Evolutionary conservation across 768 basidiomycete genomes (phyloP), one percentile per base, ranked within the genome.

Genomic region (Trametes elegans): DNA sequence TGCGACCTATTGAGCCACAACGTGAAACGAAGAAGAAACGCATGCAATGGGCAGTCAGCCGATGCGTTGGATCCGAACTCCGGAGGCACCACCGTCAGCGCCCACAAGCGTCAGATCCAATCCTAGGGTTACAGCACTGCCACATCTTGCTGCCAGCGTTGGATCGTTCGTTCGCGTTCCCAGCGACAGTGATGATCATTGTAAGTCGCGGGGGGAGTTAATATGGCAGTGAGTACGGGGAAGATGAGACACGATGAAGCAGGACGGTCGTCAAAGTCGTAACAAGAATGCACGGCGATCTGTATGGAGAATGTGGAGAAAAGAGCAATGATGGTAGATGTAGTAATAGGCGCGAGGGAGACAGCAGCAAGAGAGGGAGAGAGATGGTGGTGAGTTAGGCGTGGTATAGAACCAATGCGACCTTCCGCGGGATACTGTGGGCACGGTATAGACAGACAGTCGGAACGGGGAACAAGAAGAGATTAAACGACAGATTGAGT

Each of bases 251-350:
- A 47, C 27, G 31, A 26, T 35, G 31, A 48, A 43, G 13, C 24
- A 34, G 43, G 47, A 38, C 47, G 45, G 54, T 55, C 54, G 47
- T 55, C n/a, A 55, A 55, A 36, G 54, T 55, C 54, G 41, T 55
- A 55, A 55, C 39, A 23, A 26, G 39, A 26, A 28, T 55, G 39
- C 26, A 55, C 44, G 45, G 46, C 7, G 21, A 32, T 9, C 23
- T 43, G 41, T 44, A 23, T 23, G 24, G 41, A 23, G 40, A 21
- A 21, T 31, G 21, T 29, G 40, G 16, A 42, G 14, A 27, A 11
- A 41, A 16, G 31, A 28, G 40, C 31, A 44, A n/a, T 35, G 40
- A 35, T 28, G 41, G 51, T 28, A 27, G 19, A 48, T 7, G 23
- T 24, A 7, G 47, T 9, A 10, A 6, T 7, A 13, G 29, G n/a